A percentile compares a stretch with the other conserved stretches of the same genome.
Conservation (phyloP, 1,139 yeast species). For the Blastobotrys apis region DNA sequence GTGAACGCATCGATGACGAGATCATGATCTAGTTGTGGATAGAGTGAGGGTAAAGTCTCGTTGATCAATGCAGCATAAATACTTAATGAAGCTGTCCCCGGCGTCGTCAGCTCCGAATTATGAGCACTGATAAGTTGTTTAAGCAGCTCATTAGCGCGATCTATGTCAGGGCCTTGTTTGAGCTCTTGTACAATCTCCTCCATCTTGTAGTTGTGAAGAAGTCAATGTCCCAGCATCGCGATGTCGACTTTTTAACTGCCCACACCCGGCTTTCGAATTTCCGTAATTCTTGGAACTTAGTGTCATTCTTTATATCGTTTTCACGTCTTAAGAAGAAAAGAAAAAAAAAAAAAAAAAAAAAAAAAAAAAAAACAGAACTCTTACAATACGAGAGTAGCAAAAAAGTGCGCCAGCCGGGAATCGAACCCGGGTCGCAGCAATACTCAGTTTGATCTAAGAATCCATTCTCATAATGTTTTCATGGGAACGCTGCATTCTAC, state of each 20-base stretch:
- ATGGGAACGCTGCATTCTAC: slow-evolving; percentile 13
- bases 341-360: neutral
- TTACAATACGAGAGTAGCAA: neutral
- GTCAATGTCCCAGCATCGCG: too few relatives aligned
- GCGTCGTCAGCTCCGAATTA: neutral
- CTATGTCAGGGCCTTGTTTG: slow-evolving; percentile 20
- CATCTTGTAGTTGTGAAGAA: slow-evolving; percentile 1
- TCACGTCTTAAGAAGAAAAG: too few relatives aligned
- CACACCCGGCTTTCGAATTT: too few relatives aligned
- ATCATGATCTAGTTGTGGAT: slow-evolving; percentile 8
- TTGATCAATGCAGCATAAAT: slow-evolving; percentile 20
- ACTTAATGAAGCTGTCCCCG: slow-evolving; percentile 14
- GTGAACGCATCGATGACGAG: slow-evolving; percentile 15
- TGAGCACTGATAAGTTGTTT: neutral
- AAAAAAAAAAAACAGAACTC: neutral
- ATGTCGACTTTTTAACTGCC: too few relatives aligned
- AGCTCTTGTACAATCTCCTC: slow-evolving; percentile 16
- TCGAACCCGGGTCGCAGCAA: slow-evolving; percentile 15
- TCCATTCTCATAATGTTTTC: slow-evolving; percentile 3
- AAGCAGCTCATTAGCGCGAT: slow-evolving; percentile 18
- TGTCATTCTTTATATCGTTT: too few relatives aligned
- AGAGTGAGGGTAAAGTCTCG: slow-evolving; percentile 19
- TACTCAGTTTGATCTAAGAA: slow-evolving; percentile 11
- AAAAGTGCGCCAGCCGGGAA: slow-evolving; percentile 12
- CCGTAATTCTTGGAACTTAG: too few relatives aligned